These are phyloP conservation scores for Fraxinus greggii DNA, from an alignment of 305 asterid genomes.

Conservation along the genomic window DNA sequence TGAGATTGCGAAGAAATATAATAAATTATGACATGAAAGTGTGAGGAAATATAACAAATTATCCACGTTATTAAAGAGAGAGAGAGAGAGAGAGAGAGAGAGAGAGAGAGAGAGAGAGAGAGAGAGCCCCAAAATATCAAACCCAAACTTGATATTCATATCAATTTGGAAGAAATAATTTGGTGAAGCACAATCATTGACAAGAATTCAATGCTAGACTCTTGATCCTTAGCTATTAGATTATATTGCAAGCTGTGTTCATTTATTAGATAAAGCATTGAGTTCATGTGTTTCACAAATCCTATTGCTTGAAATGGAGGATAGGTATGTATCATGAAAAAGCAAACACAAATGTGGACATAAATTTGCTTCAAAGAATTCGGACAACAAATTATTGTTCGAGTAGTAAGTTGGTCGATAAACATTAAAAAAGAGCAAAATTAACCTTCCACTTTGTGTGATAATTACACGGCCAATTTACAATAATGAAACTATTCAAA, in stretches of 20 bases:
- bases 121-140: no score
- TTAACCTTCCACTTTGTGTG: background rate
- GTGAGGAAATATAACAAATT: no score
- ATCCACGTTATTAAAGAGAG: no score
- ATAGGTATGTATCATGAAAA: background rate
- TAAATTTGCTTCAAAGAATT: background rate
- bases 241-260: conserved; percentile 12
- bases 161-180: background rate
- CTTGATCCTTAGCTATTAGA: background rate
- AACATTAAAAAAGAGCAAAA: no score
- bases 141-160: no score
- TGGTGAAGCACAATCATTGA: background rate
- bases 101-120: no score
- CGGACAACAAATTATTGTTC: no score
- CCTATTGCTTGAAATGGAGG: background rate
- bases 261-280: conserved; percentile 9
- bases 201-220: background rate
- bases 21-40: no score
- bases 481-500: background rate
- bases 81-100: no score
- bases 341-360: conserved; percentile 1
- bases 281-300: background rate
- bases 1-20: no score
- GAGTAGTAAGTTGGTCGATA: no score
- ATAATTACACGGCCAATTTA: background rate